Conservation (phyloP, 73 alveolate species). For the Stentor roeselii region DNA sequence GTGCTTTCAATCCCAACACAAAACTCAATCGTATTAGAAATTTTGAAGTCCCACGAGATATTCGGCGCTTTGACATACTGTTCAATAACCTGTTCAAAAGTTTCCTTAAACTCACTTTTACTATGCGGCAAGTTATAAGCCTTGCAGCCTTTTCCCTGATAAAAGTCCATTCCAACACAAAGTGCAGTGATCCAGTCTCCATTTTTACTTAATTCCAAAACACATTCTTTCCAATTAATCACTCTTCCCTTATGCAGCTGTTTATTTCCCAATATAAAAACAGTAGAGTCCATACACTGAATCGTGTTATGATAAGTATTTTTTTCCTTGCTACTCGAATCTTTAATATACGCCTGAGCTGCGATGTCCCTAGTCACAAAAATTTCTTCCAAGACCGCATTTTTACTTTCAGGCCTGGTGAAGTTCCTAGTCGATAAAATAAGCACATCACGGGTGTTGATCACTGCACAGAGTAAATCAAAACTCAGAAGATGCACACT, state of each 20-base stretch:
- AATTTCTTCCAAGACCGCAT: neutral
- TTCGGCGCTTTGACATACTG: slow-evolving; percentile 5
- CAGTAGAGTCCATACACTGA: neutral
- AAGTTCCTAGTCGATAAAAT: neutral
- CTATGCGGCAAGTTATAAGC: neutral
- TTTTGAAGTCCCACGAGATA: slow-evolving; percentile 14
- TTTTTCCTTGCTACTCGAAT: slow-evolving; percentile 17
- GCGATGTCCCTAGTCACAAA: slow-evolving; percentile 14
- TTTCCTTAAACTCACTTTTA: neutral
- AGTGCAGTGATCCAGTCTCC: slow-evolving; percentile 25
- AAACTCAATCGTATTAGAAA: slow-evolving; percentile 22
- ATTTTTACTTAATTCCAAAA: neutral
- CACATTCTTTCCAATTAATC: slow-evolving; percentile 25
- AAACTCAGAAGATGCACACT: neutral
- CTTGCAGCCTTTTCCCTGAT: slow-evolving; percentile 15
- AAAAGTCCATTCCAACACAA: slow-evolving; percentile 4
- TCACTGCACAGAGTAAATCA: slow-evolving; percentile 2
- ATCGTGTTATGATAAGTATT: slow-evolving; percentile 4
- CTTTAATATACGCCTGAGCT: slow-evolving; percentile 13
- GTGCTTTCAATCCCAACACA: slow-evolving; percentile 26
- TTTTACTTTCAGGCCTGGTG: neutral
- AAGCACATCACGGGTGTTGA: neutral
- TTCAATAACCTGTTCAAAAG: slow-evolving; percentile 11
- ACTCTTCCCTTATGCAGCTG: slow-evolving; percentile 17
- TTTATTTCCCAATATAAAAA: slow-evolving; percentile 23